Evolutionary conservation across 2,329 filamentous ascomycete genomes (phyloP).

Genomic region (Colletotrichum camelliae): DNA sequence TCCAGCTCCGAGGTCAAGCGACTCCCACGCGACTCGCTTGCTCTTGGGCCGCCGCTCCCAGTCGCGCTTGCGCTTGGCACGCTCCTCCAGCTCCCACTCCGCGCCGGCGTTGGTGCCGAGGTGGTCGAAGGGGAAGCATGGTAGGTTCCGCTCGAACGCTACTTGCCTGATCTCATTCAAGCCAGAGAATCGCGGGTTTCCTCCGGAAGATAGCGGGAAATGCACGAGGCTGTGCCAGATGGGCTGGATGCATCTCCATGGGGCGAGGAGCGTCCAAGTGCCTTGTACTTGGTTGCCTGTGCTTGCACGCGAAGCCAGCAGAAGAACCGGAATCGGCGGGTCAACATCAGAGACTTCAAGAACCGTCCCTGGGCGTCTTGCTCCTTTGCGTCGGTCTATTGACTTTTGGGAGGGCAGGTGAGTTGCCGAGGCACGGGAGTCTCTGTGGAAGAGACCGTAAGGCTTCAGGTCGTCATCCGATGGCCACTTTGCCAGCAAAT

Average conservation of each 20-base stretch:
- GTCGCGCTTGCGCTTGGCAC: constrained; percentile 59
- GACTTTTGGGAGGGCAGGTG: constrained; percentile 77
- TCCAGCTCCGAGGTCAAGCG: constrained; percentile 74
- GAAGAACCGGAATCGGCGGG: constrained; percentile 77
- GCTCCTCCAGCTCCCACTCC: constrained; percentile 76
- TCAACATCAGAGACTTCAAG: constrained; percentile 66
- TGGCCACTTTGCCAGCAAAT: constrained; percentile 72
- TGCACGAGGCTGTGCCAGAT: constrained; percentile 89
- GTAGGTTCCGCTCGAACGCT: constrained; percentile 75
- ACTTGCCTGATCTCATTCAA: constrained; percentile 81
- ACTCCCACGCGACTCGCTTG: constrained; percentile 78
- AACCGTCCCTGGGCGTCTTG: constrained; percentile 65
- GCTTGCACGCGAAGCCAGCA: constrained; percentile 65
- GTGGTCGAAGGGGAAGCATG: constrained; percentile 89
- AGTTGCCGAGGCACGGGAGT: constrained; percentile 67
- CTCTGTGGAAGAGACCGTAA: constrained; percentile 71
- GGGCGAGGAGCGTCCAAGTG: constrained; percentile 83
- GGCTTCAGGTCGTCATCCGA: constrained; percentile 56
- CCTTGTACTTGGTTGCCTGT: constrained; percentile 60
- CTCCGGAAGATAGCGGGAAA: constrained; percentile 78
- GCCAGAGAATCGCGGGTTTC: constrained; percentile 83
- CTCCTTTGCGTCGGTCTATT: constrained; percentile 77
- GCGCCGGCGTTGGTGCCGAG: constrained; percentile 80
- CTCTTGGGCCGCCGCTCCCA: constrained; percentile 84
- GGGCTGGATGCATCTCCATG: constrained; percentile 86